These are phyloP conservation scores for Psilocybe subaeruginosa DNA, from an alignment of 768 basidiomycete species.

Conservation along the genomic window DNA sequence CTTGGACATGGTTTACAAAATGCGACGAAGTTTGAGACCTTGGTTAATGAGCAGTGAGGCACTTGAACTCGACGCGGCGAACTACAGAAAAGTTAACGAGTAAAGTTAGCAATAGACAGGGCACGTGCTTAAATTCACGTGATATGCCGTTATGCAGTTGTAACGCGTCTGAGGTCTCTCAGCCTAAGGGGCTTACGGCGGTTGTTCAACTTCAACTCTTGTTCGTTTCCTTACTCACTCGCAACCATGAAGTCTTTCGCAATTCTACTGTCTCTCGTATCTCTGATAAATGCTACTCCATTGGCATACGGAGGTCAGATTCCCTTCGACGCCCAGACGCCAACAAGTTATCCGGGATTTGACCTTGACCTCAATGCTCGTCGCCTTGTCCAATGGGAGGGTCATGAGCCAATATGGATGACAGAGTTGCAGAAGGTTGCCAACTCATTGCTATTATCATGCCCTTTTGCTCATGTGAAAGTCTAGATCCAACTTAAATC, in stretches of 20 bases:
- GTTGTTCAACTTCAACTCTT: background rate
- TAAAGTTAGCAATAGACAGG: conserved; percentile 5
- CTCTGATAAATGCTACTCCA: conserved; percentile 44
- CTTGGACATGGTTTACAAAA: conserved; percentile 60
- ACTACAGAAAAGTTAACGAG: background rate
- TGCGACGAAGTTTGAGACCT: background rate
- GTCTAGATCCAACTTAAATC: conserved; percentile 76
- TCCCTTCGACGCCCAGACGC: conserved; percentile 35
- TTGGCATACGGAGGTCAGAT: conserved; percentile 38
- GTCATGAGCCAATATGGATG: conserved; percentile 74
- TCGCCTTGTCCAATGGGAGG: conserved; percentile 78
- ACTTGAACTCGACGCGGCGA: conserved; percentile 3
- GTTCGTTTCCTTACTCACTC: conserved; percentile 4
- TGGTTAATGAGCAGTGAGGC: conserved; percentile 14
- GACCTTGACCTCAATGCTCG: conserved; percentile 71
- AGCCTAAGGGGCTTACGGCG: background rate
- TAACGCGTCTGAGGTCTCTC: background rate
- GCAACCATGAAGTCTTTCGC: conserved; percentile 52
- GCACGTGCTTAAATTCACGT: conserved; percentile 7
- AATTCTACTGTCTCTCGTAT: conserved; percentile 46
- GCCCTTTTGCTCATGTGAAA: conserved; percentile 12
- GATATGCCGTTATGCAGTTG: background rate
- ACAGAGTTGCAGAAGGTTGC: conserved; percentile 87
- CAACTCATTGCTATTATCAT: conserved; percentile 1
- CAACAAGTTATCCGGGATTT: conserved; percentile 55